Percentiles rank a stretch among this genome's conserved stretches.
phyloP scores from a whole-genome alignment of 164 flowering plant species.

The Platanus orientalis region DNA sequence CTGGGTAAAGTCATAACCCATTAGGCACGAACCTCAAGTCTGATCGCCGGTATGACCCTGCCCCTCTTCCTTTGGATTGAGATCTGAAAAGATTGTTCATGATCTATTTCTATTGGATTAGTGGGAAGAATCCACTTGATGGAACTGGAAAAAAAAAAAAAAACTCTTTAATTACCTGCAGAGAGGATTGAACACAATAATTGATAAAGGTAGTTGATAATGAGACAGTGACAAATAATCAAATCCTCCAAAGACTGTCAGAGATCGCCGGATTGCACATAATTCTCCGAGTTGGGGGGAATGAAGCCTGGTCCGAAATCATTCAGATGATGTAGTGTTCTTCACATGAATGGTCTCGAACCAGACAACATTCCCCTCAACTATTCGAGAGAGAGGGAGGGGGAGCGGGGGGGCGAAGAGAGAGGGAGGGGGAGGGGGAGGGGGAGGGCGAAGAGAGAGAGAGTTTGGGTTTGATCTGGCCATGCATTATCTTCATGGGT shows the following conservation, averaged over 20 bases:
- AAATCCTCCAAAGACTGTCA: too few species aligned
- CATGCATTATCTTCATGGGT: constrained; percentile 34
- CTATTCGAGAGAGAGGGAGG: constrained; percentile 20
- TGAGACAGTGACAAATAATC: background rate
- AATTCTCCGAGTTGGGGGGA: constrained; percentile 55
- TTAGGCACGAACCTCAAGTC: background rate
- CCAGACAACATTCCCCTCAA: constrained; percentile 79
- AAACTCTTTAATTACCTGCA: background rate
- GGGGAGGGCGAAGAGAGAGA: too few species aligned
- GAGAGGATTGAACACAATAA: background rate
- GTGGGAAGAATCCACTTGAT: background rate
- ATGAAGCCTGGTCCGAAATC: constrained; percentile 96
- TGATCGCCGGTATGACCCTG: background rate
- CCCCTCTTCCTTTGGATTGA: background rate
- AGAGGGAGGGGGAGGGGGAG: too few species aligned
- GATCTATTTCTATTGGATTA: background rate
- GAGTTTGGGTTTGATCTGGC: constrained; percentile 15
- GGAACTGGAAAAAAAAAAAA: background rate
- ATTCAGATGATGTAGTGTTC: constrained; percentile 23
- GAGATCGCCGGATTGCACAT: background rate
- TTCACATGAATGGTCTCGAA: constrained; percentile 40
- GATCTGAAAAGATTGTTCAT: background rate
- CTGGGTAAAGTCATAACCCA: background rate
- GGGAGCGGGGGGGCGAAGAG: too few species aligned
- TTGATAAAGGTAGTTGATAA: background rate